Evolutionary conservation across 1,284 basidiomycete species (phyloP), one percentile per base, ranked within the genome.

Genomic region (Anthracocystis walkeri): DNA sequence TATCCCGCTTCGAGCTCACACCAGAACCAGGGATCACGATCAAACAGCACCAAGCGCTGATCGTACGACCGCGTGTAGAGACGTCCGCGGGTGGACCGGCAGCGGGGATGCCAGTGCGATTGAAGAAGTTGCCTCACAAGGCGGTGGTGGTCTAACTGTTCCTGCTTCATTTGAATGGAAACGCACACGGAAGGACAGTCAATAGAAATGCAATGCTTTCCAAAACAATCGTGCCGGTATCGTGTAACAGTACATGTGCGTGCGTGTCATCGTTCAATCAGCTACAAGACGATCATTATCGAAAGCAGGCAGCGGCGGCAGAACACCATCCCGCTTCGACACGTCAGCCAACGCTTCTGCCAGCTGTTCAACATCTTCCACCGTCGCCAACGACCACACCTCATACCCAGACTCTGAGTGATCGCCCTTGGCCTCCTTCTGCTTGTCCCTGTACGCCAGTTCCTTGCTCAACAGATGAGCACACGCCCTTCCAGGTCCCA

Each of bases 401-500:
- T 82, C 81, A 48, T 78, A 81, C 18, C 59, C 75, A 3, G 58
- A 62, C 21, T 48, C 53, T 0, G 12, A 38, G 20, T 62, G 46
- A 6, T 42, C 66, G 10, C 66, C 66, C 27, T 56, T 49, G 5
- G 65, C 62, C 54, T 56, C 61, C 50, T 46, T 60, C 44, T 67
- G 60, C 42, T 49, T 65, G 40, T 79, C 79, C 45, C 67, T 61
- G 58, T 77, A 74, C 10, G 82, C 81, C 16, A 84, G 69, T 58
- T 85, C 83, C 41, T 81, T 81, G 51, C 80, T 81, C 14, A 85
- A 63, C 62, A 84, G 66, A 57, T 85, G 82, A 1, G 82, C 83
- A 35, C 80, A 80, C 12, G 82, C 82, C 4, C 81, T 64, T 1
- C 82, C 82, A 0, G 82, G 83, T 1, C 83, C 83, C 14, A 85